Evolutionary conservation across 305 asterid species (phyloP), one percentile per base, ranked within the genome.

Genomic region (Fraxinus xanthoxyloides): DNA sequence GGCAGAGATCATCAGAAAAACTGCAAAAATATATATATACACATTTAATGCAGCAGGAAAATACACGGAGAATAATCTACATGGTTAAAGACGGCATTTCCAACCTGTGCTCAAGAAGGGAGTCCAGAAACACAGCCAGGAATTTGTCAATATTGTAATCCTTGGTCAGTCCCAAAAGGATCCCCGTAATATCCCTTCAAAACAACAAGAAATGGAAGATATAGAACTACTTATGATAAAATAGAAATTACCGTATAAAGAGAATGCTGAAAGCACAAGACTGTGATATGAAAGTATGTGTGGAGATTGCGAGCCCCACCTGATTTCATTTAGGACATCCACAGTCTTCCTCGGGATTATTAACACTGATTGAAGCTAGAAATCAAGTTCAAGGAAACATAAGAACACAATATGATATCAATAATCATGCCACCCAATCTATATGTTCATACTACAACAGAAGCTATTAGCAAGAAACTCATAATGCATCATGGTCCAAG

Each of bases 81-180:
- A 26, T 7, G 31, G 43, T 26, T 17, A 10, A 19, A 23, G 17
- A 70, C 10, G 76, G 36, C 82, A 77, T 80, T 78, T 82, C 87
- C 76, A 86, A 96, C 99, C 99, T 96, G 89, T 89, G 76, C 85
- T 91, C 97, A 34, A 93, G 85, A 86, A 94, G 91, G 79, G 99
- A 94, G 81, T 94, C 94, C 84, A 94, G 86, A 85, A 93, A 83
- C 82, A 92, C 91, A 28, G 85, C 82, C 78, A 93, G 36, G 89
- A 96, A 96, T 70, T 89, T 90, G 56, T 93, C 97, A 23, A 92
- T 90, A 85, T 93, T 93, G 89, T 93, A 96, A 61, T 90, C 98
- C 91, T 88, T 87, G 31, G 85, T 84, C 86, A 96, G 86, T 72
- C 88, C 97, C 73, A 85, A 77, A 36, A 96, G 92, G 87, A 92